Evolutionary conservation across 2,329 filamentous ascomycete species (phyloP).

Genomic region (Metarhizium anisopliae): DNA sequence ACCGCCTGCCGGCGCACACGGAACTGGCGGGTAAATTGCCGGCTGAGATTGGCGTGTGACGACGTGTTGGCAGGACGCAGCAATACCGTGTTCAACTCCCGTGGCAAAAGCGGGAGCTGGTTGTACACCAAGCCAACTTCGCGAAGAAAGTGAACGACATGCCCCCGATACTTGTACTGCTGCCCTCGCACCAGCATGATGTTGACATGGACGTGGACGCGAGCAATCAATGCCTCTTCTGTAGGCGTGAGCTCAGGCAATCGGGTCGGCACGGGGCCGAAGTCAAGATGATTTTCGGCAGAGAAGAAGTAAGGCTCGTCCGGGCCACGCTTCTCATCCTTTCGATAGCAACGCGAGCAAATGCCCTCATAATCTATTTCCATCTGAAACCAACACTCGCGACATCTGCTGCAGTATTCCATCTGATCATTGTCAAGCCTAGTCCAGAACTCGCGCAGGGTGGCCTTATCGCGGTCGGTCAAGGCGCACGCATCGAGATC

Average conservation of each 20-base stretch:
- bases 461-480: slow-evolving; percentile 1
- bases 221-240: not conserved
- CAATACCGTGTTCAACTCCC: too few relatives aligned
- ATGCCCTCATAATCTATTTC: slow-evolving; percentile 1
- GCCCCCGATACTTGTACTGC: too few relatives aligned
- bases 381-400: not conserved
- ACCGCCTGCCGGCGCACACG: not conserved
- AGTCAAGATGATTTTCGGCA: not conserved
- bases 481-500: slow-evolving; percentile 1
- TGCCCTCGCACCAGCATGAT: too few relatives aligned
- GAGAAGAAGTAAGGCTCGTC: slow-evolving; percentile 3
- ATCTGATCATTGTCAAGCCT: not conserved
- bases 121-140: too few relatives aligned
- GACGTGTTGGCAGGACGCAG: too few relatives aligned
- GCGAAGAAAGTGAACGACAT: too few relatives aligned
- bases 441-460: slow-evolving; percentile 1
- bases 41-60: too few relatives aligned
- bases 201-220: too few relatives aligned
- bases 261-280: not conserved
- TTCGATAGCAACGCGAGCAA: not conserved
- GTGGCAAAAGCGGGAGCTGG: too few relatives aligned
- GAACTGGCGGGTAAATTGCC: not conserved
- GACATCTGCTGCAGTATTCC: too few relatives aligned
- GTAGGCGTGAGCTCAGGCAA: not conserved
- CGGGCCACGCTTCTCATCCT: slow-evolving; percentile 2